Evolutionary conservation across 169 alveolate genomes (phyloP).

Genomic region (Eimeria zaria): DNA sequence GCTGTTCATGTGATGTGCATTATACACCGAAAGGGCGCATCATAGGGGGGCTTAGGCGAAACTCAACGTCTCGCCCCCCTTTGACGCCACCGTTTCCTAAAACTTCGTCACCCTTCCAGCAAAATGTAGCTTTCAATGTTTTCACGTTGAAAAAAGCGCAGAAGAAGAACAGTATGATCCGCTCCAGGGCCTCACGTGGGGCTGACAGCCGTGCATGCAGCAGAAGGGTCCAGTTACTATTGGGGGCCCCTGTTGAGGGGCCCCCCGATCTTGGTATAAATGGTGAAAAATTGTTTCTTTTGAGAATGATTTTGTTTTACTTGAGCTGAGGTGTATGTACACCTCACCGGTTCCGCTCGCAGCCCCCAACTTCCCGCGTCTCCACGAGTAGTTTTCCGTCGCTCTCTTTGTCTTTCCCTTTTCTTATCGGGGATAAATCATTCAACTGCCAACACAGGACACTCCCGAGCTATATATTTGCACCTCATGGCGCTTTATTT

Average conservation of each 20-base stretch:
- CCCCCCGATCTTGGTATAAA: not conserved
- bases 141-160: not conserved
- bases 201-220: slow-evolving; percentile 21
- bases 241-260: slow-evolving; percentile 46
- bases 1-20: no score
- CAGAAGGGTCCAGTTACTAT: not conserved
- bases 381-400: not conserved
- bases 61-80: no score
- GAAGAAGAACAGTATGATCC: not conserved
- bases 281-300: not conserved
- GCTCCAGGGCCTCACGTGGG: not conserved
- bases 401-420: not conserved
- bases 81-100: no score
- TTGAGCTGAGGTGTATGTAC: slow-evolving; percentile 26
- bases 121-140: no score
- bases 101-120: no score
- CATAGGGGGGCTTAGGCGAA: no score
- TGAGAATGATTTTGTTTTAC: not conserved
- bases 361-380: not conserved
- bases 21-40: no score
- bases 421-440: not conserved
- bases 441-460: not conserved
- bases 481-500: not conserved
- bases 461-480: not conserved
- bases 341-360: slow-evolving; percentile 6